These are phyloP conservation scores for Deinandra increscens DNA, from an alignment of 129 eudicot species.

Conservation along the genomic window DNA sequence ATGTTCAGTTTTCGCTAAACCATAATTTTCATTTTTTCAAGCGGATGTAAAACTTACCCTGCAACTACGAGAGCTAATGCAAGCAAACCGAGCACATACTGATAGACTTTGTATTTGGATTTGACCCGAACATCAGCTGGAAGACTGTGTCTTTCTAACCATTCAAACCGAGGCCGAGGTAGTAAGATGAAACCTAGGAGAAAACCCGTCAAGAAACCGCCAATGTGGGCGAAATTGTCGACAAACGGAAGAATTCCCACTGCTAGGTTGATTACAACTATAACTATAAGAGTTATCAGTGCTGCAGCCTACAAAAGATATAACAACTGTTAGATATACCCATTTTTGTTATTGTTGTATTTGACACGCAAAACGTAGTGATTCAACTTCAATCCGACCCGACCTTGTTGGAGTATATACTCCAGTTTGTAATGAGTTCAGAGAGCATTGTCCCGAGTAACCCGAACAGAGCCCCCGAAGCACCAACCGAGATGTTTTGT, in stretches of 20 bases:
- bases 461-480: slow-evolving; percentile 93
- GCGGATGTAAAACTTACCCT: slow-evolving; percentile 48
- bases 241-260: slow-evolving; percentile 78
- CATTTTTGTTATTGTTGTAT: neutral
- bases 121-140: slow-evolving; percentile 59
- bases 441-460: slow-evolving; percentile 95
- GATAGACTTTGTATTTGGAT: slow-evolving; percentile 73
- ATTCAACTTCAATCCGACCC: neutral
- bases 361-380: neutral
- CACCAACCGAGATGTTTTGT: slow-evolving; percentile 72
- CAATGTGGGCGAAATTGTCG: slow-evolving; percentile 72
- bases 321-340: neutral
- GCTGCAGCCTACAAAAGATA: slow-evolving; percentile 58
- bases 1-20: neutral
- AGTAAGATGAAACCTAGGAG: slow-evolving; percentile 72
- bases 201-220: slow-evolving; percentile 77
- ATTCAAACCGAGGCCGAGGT: slow-evolving; percentile 70
- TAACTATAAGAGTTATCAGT: slow-evolving; percentile 53
- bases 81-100: slow-evolving; percentile 53
- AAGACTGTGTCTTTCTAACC: slow-evolving; percentile 59
- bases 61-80: slow-evolving; percentile 56
- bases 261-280: slow-evolving; percentile 55
- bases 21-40: neutral
- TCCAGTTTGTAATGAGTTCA: slow-evolving; percentile 84
- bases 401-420: slow-evolving; percentile 83